Evolutionary conservation across 768 basidiomycete genomes (phyloP).

Genomic region (Tubosaeta sp.): DNA sequence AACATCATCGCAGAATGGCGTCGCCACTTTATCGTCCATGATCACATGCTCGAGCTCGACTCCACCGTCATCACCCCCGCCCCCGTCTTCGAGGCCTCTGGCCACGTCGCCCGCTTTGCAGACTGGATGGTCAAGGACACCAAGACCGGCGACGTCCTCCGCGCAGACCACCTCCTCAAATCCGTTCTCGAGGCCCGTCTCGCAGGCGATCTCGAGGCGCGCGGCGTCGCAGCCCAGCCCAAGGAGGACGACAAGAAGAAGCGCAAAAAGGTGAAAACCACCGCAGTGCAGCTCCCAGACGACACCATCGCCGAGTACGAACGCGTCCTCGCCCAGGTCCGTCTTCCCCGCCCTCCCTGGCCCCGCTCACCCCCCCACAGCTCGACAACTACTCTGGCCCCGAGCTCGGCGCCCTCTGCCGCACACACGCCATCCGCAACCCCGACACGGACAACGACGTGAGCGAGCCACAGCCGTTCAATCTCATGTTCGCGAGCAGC

Average conservation of each 20-base stretch:
- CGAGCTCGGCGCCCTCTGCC: slow-evolving; percentile 83
- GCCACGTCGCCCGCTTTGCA: slow-evolving; percentile 96
- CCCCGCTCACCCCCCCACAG: slow-evolving; percentile 6
- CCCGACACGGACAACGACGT: slow-evolving; percentile 93
- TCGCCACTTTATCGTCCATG: slow-evolving; percentile 96
- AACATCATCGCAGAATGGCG: slow-evolving; percentile 98
- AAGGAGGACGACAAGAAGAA: slow-evolving; percentile 49
- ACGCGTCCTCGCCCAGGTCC: slow-evolving; percentile 79
- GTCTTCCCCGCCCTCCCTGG: slow-evolving; percentile 20
- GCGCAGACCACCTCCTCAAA: slow-evolving; percentile 95
- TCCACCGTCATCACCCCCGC: slow-evolving; percentile 97
- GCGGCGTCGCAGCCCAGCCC: slow-evolving; percentile 68
- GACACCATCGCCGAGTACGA: slow-evolving; percentile 75
- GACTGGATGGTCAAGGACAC: slow-evolving; percentile 99
- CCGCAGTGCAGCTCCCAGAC: slow-evolving; percentile 71
- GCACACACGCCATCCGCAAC: slow-evolving; percentile 74
- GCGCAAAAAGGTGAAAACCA: slow-evolving; percentile 66
- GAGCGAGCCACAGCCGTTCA: slow-evolving; percentile 91
- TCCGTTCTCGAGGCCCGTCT: slow-evolving; percentile 86
- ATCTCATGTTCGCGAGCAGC: slow-evolving; percentile 97
- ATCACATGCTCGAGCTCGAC: slow-evolving; percentile 97
- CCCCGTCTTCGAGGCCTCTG: slow-evolving; percentile 92
- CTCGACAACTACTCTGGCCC: slow-evolving; percentile 87
- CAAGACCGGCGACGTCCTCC: slow-evolving; percentile 93
- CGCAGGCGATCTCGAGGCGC: slow-evolving; percentile 86